phyloP scores from a whole-genome alignment of 257 asterid genomes.

The Buddleja alternifolia region DNA sequence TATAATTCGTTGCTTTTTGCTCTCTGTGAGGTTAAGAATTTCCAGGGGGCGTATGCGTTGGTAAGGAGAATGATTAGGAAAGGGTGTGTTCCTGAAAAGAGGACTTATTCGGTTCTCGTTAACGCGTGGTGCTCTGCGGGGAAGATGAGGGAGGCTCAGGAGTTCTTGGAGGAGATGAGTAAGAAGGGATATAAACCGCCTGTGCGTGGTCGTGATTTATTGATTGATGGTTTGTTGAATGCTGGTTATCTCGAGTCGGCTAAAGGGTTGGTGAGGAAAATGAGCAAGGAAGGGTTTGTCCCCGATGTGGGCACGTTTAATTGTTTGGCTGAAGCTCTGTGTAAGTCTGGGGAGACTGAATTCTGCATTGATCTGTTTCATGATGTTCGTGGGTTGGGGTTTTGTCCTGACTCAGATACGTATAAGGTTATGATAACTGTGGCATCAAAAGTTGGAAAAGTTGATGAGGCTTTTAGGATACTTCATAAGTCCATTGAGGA shows the following conservation, averaged over 20 bases:
- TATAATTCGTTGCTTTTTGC: constrained; percentile 86
- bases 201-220: constrained; percentile 87
- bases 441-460: constrained; percentile 75
- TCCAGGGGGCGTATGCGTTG: constrained; percentile 95
- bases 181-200: constrained; percentile 90
- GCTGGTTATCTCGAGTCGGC: constrained; percentile 99
- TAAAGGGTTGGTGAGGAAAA: constrained; percentile 81
- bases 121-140: constrained; percentile 97
- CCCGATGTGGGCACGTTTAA: constrained; percentile 89
- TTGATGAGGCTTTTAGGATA: constrained; percentile 73
- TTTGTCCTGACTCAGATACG: constrained; percentile 71
- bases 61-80: constrained; percentile 83
- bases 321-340: constrained; percentile 73
- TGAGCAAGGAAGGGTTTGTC: constrained; percentile 86
- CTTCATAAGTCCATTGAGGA: constrained; percentile 82
- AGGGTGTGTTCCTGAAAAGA: constrained; percentile 74
- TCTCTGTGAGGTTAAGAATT: constrained; percentile 89
- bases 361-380: constrained; percentile 70
- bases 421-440: constrained; percentile 69
- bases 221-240: constrained; percentile 79
- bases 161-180: constrained; percentile 94
- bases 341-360: constrained; percentile 72
- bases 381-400: constrained; percentile 70
- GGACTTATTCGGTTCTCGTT: constrained; percentile 79
- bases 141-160: constrained; percentile 95